Conservation (phyloP, 2,329 filamentous ascomycete genomes). For the Claviceps humidiphila region DNA sequence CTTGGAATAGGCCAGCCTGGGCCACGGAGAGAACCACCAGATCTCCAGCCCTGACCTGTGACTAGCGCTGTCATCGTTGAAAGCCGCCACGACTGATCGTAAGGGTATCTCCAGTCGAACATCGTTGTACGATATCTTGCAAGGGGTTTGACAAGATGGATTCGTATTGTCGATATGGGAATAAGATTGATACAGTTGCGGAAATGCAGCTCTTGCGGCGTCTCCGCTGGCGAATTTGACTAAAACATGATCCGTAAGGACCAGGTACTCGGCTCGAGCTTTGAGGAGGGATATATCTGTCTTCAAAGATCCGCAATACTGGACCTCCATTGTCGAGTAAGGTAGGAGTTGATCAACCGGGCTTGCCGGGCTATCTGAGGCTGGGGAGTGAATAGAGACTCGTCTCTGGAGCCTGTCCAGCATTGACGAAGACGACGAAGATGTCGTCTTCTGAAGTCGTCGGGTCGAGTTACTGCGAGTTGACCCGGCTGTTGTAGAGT, state of each 20-base stretch:
- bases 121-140: conserved; percentile 22
- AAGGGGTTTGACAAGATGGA: conserved; percentile 12
- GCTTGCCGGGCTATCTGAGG: conserved; percentile 16
- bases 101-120: conserved; percentile 34
- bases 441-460: conserved; percentile 24
- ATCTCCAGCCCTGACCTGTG: conserved; percentile 40
- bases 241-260: conserved; percentile 36
- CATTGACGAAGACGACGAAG: conserved; percentile 26
- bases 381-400: conserved; percentile 24
- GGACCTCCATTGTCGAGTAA: conserved; percentile 25
- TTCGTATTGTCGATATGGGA: conserved; percentile 10
- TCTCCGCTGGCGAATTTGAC: conserved; percentile 36
- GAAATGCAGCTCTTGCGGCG: conserved; percentile 34
- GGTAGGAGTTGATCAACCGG: conserved; percentile 18
- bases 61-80: conserved; percentile 35
- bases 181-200: conserved; percentile 24
- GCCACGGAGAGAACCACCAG: conserved; percentile 38
- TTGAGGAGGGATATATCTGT: conserved; percentile 36
- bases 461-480: conserved; percentile 20
- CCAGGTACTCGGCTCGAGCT: conserved; percentile 35
- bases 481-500: conserved; percentile 21
- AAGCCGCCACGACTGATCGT: conserved; percentile 37
- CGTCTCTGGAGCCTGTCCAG: conserved; percentile 28
- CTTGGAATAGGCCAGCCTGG: conserved; percentile 31
- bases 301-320: conserved; percentile 35